Base-by-base conservation (phyloP, 345 rosid species). In the Eucalyptus erythrocorys region DNA sequence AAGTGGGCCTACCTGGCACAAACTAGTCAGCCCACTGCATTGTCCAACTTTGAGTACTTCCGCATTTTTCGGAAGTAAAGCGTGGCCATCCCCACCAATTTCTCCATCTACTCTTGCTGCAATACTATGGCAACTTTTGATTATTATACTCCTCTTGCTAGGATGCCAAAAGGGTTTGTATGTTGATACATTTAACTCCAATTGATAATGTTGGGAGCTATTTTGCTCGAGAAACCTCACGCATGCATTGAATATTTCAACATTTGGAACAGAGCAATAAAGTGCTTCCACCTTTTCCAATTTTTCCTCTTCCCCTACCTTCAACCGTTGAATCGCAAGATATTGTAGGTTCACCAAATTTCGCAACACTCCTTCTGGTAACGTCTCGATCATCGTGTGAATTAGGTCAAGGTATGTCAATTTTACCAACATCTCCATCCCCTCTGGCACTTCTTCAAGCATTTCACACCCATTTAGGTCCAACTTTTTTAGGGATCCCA, bases 341-440 rank as follows among this genome's bases (percentile, higher is more conserved):
- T 88, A 47, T 22, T 87, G 91, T 19, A 92, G 49, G 13, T 6
- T 48, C 17, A 48, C 48, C 21, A 89, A 37, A 3, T 86, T 47
- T 4, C 21, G 21, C 30, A 89, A 42, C 48, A 89, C 6, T 10
- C 88, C 91, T 34, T 47, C 24, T 0, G 81, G 66, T 2, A 86
- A 22, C 10, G 5, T 34, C 3, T 34, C 0, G 6, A 59, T 26
- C 43, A 0, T 2, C 19, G 13, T 40, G 1, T 5, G 1, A 22
- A 0, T 1, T 45, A 89, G 42, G 37, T 88, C 10, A 6, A 90
- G 89, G 57, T 76, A 86, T 4, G 7, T 88, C 13, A 92, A 88
- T 48, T 91, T 90, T 43, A 48, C 76, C 50, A 91, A 61, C 22
- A 13, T 64, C 40, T 91, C 87, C 66, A 91, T 34, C 40, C 91